Evolutionary conservation across 2,329 filamentous ascomycete species (phyloP).

Genomic region (Sporothrix mexicana): DNA sequence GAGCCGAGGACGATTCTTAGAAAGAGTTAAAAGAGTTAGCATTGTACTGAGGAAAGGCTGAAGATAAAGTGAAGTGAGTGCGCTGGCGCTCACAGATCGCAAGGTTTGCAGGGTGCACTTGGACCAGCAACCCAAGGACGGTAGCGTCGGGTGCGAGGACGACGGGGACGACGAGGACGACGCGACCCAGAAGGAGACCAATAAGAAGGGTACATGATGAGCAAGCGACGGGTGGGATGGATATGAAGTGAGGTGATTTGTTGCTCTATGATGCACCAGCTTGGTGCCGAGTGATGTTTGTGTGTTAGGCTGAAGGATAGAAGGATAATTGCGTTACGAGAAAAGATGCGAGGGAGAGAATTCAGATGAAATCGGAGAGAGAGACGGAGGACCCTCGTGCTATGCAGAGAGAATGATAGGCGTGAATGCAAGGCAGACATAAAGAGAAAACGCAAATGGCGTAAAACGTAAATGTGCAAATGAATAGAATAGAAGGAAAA

Average conservation of each 20-base stretch:
- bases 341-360: background rate
- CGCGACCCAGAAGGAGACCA: background rate
- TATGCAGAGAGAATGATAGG: too few relatives aligned
- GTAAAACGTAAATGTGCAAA: background rate
- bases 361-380: background rate
- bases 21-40: slow-evolving; percentile 21
- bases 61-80: background rate
- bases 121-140: background rate
- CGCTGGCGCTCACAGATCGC: background rate
- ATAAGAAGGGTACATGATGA: background rate
- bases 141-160: background rate
- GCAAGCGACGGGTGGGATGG: too few relatives aligned
- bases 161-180: background rate
- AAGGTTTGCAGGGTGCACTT: background rate
- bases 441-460: too few relatives aligned
- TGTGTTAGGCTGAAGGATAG: background rate
- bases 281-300: background rate
- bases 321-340: background rate
- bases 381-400: background rate
- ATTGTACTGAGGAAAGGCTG: background rate
- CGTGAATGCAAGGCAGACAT: background rate
- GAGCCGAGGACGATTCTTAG: slow-evolving; percentile 81
- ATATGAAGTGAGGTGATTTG: background rate
- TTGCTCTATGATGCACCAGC: too few relatives aligned
- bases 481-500: too few relatives aligned